Evolutionary conservation across 352 stramenopile species (phyloP), one percentile per base, ranked within the genome.

Genomic region (Globisporangium irregulare): DNA sequence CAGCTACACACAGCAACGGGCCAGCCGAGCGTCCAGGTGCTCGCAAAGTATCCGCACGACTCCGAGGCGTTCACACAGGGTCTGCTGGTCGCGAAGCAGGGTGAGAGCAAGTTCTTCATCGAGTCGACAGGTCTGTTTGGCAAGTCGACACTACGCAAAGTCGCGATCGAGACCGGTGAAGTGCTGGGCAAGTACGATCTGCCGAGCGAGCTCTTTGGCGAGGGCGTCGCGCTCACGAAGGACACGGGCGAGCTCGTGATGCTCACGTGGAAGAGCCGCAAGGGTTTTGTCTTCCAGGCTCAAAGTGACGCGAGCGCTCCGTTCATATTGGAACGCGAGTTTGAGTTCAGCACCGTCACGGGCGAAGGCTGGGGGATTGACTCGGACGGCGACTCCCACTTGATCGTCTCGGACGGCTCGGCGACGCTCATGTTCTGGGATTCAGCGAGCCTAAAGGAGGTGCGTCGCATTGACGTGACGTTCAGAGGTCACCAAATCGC

Each of bases 361-460:
- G 74, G 79, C 34, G 85, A 99, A 91, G 95, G 95, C 48, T 98
- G 95, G 95, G 95, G 95, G 34, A 97, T 98, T 50, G 97, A 97
- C 70, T 89, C 90, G 68, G 74, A 86, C 51, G 79, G 78, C 24
- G 36, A 43, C 36, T 59, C 73, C 46, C 68, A 89, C 34, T 68
- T 90, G n/a, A 46, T 84, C 1, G 91, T 98, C 15, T 97, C 82
- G 50, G 96, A 99, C 74, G 96, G 96, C 51, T 97, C 90, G 4
- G 75, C 83, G 4, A 91, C 82, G 27, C 73, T 99, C 15, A 84
- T 94, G 68, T 98, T 98, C 77, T 98, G 93, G 94, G 88, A 98
- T 68, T 67, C 81, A 0, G 69, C 74, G 25, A 97, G 87, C 10
- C 80, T 98, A 71, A 53, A 76, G 54, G 74, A 95, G 66, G 84